Evolutionary conservation across 2,329 filamentous ascomycete genomes (phyloP).

Genomic region (Decorospora gaudefroyi): DNA sequence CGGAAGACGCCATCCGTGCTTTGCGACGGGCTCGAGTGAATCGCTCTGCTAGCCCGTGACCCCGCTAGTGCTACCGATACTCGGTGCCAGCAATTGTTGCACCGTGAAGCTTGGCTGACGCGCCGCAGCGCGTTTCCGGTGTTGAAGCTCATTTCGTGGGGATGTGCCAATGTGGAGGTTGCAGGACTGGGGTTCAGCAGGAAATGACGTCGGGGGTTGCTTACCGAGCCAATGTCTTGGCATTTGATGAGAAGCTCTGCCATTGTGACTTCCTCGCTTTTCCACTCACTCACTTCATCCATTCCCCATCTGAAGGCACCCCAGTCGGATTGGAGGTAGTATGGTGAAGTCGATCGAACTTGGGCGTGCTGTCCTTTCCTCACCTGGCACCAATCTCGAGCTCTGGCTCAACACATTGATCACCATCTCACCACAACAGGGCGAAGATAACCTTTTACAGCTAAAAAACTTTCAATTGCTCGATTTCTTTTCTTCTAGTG

Average conservation of each 20-base stretch:
- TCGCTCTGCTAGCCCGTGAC: constrained; percentile 16
- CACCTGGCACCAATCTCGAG: constrained; percentile 31
- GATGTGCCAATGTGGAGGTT: constrained; percentile 13
- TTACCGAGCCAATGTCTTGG: constrained; percentile 29
- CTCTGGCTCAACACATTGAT: constrained; percentile 47
- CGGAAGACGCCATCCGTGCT: constrained; percentile 64
- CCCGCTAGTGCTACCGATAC: not conserved
- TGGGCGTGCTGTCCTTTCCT: constrained; percentile 42
- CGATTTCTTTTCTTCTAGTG: constrained; percentile 28
- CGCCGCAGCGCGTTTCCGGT: constrained; percentile 27
- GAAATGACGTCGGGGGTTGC: constrained; percentile 28
- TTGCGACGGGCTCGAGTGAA: constrained; percentile 32
- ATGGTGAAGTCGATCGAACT: constrained; percentile 42
- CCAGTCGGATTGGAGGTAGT: constrained; percentile 6
- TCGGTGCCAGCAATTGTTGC: constrained; percentile 6
- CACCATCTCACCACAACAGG: constrained; percentile 39
- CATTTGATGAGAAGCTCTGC: constrained; percentile 5
- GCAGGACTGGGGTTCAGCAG: constrained; percentile 8
- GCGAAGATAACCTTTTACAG: constrained; percentile 31
- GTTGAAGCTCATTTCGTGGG: constrained; percentile 31
- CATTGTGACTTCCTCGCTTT: constrained; percentile 4
- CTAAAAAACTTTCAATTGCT: constrained; percentile 22
- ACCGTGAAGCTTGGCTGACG: constrained; percentile 10
- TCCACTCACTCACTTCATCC: constrained; percentile 2
- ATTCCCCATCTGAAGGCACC: not conserved